Evolutionary conservation across 1,284 basidiomycete species (phyloP), one percentile per base, ranked within the genome.

Genomic region (Exobasidium cylindrosporum): DNA sequence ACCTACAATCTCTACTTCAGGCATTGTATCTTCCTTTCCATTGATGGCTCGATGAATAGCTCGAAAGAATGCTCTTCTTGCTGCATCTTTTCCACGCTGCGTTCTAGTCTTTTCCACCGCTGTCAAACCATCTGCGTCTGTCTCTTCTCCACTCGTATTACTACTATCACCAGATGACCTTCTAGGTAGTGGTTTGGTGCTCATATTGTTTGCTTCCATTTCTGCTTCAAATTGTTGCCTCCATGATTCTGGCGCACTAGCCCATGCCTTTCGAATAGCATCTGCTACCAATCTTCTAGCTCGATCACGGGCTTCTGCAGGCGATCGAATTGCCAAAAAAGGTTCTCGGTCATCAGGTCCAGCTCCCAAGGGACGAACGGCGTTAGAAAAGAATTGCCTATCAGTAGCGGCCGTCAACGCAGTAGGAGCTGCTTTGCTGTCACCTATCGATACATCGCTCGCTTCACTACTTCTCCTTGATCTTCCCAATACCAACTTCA

Each of bases 241-340:
- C 77, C 77, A 79, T 14, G 64, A 68, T 35, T 76, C 69, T n/a
- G 77, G 77, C 4, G 77, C 76, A 45, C 56, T 70, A 59, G 65
- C 47, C 77, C 77, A 79, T 0, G 76, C 67, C 58, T 73, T 69
- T 56, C 74, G 68, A 35, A 76, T 73, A 4, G 76, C 74, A 60
- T 77, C 71, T 10, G 73, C 74, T 11, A 79, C 68, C 28, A 78
- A 63, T 24, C 70, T 60, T 14, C 74, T 69, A 11, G 77, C 77
- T 4, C 74, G 65, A 32, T 76, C 76, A 5, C 56, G 65, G 1
- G 70, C 60, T 47, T 76, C 70, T 40, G 74, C 74, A 17, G 73
- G 70, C 3, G 68, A 72, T 17, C 74, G 70, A 46, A 76, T 76
- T 5, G 74, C 74, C n/a, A 76, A 60, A 60, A 76, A 76, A 1